Base-by-base conservation (phyloP, 2,329 filamentous ascomycete genomes). In the Aspergillus intermedius region DNA sequence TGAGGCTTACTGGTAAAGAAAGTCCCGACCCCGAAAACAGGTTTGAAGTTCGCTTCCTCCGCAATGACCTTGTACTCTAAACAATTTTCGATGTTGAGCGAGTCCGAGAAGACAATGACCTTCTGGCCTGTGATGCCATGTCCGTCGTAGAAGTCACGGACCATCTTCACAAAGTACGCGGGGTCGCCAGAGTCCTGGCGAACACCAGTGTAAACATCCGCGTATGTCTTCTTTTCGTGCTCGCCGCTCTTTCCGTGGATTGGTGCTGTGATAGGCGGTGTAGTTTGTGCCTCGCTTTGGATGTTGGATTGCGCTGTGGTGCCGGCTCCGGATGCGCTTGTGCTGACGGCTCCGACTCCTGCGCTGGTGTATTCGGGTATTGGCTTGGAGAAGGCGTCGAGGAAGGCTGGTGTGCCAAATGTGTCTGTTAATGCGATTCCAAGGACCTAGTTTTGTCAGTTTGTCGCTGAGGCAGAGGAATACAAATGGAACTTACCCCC, bases 361-460 rank as follows among this genome's bases (percentile, higher is more conserved):
- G 74, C 70, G 2, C 64, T 70, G 37, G 72, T 74, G 52, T 68
- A 64, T 9, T 57, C 53, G 3, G 77, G 77, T 25, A 84, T 76
- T 1, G 83, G 82, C 62, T 83, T 81, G 59, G 81, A 83, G 73
- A 98, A 98, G 0, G 88, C 84, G 52, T 83, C 81, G 45, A 98
- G 77, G 70, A 98, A 98, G 42, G 87, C 82, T 4, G 86, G 84
- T 0, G 93, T 98, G 42, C 93, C 93, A 61, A 97, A 97, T 0
- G 93, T 98, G 70, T 98, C 93, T 0, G 93, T 98, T 54, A 98
- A 75, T 1, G 93, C 91, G 58, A 98, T 91, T 5, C 86, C 83
- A 28, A 96, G 78, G 30, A 91, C 85, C 73, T 75, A n/a, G n/a
- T 7, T n/a, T 42, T 22, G 17, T 35, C 34, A 1, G 13, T 47